Evolutionary conservation across 176 grass and related monocot species (phyloP), one percentile per base, ranked within the genome.

Genomic region (Carex pumila): DNA sequence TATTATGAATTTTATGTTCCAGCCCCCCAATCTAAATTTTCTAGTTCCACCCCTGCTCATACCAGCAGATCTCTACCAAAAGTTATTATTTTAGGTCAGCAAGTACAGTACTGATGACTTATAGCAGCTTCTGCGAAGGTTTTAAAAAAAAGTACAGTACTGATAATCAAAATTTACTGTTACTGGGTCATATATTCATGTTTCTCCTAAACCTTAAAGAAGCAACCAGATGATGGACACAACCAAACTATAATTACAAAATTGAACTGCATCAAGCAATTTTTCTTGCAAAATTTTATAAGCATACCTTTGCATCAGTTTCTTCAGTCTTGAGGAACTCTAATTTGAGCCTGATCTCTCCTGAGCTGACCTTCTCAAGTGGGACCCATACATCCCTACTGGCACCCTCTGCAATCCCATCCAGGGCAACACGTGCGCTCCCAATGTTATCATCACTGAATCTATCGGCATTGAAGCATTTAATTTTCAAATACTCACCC

Each of bases 391-490:
- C 53, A 89, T 95, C 91, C 83, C 91, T 90, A 34, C 61, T 82
- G 37, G 72, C 82, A 80, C 72, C 90, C 77, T 99, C 88, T 59
- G 87, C 39, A 88, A 99, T 92, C 47, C 96, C 91, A 53, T 99
- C 93, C 58, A 95, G 74, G 73, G 91, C 91, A 63, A 99, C 93
- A 85, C 91, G 89, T 79, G 96, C 91, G 36, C 89, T 93, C 79
- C 96, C 96, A 89, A 94, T 99, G 73, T 62, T 88, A 55, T 99
- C 93, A 79, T 99, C 93, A 66, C 91, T 87, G 62, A 95, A 99
- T 54, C 62, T 93, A 78, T 95, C 96, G 52, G 88, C 76, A 56
- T 67, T 92, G 80, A 87, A 94, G 84, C 96, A 96, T 86, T 93
- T 99, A 69, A 99, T 88, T 82, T 94, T 92, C 79, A 99, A 79